Percentiles rank a stretch among this genome's conserved stretches.
Conservation (phyloP, 2,329 filamentous ascomycete genomes). For the Macrophomina pseudophaseolina region DNA sequence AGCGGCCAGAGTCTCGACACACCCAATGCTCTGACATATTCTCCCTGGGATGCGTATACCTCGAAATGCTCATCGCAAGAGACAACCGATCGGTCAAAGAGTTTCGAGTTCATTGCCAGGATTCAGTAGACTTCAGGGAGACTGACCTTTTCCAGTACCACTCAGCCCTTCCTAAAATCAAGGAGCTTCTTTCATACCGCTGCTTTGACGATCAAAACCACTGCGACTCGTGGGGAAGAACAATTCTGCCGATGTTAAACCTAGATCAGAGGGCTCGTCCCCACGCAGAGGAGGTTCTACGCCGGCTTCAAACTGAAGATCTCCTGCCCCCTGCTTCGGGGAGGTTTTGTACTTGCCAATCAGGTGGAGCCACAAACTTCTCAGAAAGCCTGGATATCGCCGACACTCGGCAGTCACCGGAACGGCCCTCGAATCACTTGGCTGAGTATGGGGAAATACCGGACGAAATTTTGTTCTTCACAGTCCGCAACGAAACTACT, state of each 20-base stretch:
- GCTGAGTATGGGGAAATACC: not conserved
- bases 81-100: not conserved
- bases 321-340: not conserved
- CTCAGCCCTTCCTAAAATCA: not conserved
- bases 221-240: not conserved
- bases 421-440: not conserved
- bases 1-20: not conserved
- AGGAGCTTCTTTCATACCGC: not conserved
- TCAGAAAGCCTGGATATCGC: too few relatives aligned
- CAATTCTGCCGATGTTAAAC: not conserved
- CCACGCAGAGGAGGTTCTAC: not conserved
- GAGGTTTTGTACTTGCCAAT: not conserved
- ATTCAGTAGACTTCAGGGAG: not conserved
- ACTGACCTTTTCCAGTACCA: not conserved
- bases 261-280: not conserved
- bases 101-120: not conserved
- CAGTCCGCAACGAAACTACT: not conserved
- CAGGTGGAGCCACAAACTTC: too few relatives aligned
- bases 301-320: not conserved
- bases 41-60: conserved; percentile 20
- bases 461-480: not conserved
- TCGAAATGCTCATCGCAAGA: conserved; percentile 25
- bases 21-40: conserved; percentile 18
- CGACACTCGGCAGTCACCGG: not conserved
- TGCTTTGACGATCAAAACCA: not conserved